phyloP scores from a whole-genome alignment of 2,329 filamentous ascomycete species.

The Knufia fluminis region DNA sequence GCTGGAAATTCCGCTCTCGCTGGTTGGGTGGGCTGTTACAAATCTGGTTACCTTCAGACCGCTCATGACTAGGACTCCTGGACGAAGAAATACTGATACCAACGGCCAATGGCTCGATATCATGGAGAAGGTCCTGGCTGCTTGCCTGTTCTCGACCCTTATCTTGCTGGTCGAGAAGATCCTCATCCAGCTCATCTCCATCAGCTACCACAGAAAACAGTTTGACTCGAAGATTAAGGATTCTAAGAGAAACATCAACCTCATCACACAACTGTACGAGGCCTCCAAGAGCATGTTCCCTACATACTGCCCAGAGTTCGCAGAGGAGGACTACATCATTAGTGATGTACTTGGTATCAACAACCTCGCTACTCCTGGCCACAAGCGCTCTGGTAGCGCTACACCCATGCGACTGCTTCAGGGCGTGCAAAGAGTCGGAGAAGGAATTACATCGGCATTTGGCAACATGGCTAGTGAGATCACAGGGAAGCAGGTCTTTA shows the following conservation, averaged over 20 bases:
- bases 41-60: slow-evolving; percentile 51
- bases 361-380: slow-evolving; percentile 29
- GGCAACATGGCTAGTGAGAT: slow-evolving; percentile 91
- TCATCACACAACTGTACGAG: slow-evolving; percentile 80
- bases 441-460: slow-evolving; percentile 87
- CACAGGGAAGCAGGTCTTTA: slow-evolving; percentile 91
- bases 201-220: slow-evolving; percentile 60
- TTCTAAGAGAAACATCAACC: slow-evolving; percentile 75
- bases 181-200: slow-evolving; percentile 56
- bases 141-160: slow-evolving; percentile 46
- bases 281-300: slow-evolving; percentile 83
- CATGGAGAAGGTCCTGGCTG: slow-evolving; percentile 51
- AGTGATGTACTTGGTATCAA: slow-evolving; percentile 66
- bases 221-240: slow-evolving; percentile 67
- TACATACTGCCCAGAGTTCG: slow-evolving; percentile 82
- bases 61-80: slow-evolving; percentile 37
- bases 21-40: slow-evolving; percentile 52
- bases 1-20: slow-evolving; percentile 51
- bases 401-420: slow-evolving; percentile 72
- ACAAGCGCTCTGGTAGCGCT: slow-evolving; percentile 50
- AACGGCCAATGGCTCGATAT: slow-evolving; percentile 43
- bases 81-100: slow-evolving; percentile 23
- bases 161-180: slow-evolving; percentile 51
- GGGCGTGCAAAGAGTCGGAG: slow-evolving; percentile 71
- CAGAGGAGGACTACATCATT: slow-evolving; percentile 85